Conservation (phyloP, 768 basidiomycete species). For the Kwoniella sp. region DNA sequence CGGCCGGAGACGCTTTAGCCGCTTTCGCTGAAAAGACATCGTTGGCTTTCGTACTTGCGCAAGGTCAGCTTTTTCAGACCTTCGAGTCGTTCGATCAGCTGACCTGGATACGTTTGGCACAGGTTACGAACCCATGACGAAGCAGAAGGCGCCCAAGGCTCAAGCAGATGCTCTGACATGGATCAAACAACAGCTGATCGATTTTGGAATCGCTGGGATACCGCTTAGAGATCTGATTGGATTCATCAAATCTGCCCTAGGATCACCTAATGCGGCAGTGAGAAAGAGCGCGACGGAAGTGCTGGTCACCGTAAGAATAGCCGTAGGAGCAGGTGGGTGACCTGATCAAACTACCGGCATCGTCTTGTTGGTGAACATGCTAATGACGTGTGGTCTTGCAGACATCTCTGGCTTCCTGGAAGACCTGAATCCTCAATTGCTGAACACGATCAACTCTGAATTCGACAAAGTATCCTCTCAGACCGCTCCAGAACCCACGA, state of each 20-base stretch:
- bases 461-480: constrained; percentile 89
- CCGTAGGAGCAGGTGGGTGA: constrained; percentile 78
- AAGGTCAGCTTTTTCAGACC: constrained; percentile 71
- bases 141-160: constrained; percentile 97
- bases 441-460: constrained; percentile 83
- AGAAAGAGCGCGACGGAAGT: constrained; percentile 91
- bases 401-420: constrained; percentile 90
- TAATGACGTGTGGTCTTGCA: constrained; percentile 48
- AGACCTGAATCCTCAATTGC: constrained; percentile 89
- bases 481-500: constrained; percentile 73
- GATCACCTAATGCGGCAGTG: constrained; percentile 92
- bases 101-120: not conserved
- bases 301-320: constrained; percentile 85
- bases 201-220: constrained; percentile 88
- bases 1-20: constrained; percentile 82
- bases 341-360: no score
- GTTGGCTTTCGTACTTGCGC: constrained; percentile 86
- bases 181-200: constrained; percentile 80
- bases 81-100: not conserved
- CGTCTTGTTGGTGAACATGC: no score
- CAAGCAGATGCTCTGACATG: constrained; percentile 86
- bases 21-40: constrained; percentile 89
- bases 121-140: constrained; percentile 91
- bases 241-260: constrained; percentile 79
- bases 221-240: constrained; percentile 82